A percentile compares a stretch with the other conserved stretches of the same genome.
Conservation (phyloP, 805 yeast genomes). For the Pichia eremophila region DNA sequence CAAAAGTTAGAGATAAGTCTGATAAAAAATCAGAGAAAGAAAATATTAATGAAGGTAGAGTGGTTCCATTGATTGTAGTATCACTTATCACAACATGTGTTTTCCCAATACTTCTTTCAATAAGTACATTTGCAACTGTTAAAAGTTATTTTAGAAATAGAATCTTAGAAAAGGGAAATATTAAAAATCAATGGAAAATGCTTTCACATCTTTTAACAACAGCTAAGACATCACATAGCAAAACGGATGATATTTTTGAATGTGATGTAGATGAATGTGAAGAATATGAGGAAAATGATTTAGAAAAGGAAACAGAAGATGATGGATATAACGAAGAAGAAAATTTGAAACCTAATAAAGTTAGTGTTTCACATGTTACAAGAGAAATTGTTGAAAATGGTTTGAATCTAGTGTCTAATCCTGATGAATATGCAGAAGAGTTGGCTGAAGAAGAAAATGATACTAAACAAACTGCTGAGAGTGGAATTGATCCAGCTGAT, state of each 20-base stretch:
- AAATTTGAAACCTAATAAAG: neutral
- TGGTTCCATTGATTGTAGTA: neutral
- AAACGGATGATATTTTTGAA: neutral
- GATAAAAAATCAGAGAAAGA: neutral
- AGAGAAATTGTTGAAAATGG: conserved; percentile 23
- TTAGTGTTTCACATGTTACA: conserved; percentile 18
- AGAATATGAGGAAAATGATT: neutral
- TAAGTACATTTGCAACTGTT: conserved; percentile 19
- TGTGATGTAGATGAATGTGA: neutral
- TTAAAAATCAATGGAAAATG: conserved; percentile 4
- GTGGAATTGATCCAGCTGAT: neutral
- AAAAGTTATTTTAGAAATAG: conserved; percentile 17
- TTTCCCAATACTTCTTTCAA: conserved; percentile 18
- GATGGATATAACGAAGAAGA: neutral
- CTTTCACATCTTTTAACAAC: neutral
- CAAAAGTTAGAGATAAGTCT: conserved; percentile 12
- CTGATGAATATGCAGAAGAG: neutral
- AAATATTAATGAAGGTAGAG: neutral
- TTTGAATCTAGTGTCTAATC: conserved; percentile 8
- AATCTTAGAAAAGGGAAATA: conserved; percentile 8
- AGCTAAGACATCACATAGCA: neutral
- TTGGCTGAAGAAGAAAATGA: neutral
- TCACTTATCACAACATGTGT: conserved; percentile 8
- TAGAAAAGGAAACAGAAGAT: neutral
- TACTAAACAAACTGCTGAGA: neutral